Conservation (phyloP, 169 alveolate genomes). For the Cryptosporidium parvum region DNA sequence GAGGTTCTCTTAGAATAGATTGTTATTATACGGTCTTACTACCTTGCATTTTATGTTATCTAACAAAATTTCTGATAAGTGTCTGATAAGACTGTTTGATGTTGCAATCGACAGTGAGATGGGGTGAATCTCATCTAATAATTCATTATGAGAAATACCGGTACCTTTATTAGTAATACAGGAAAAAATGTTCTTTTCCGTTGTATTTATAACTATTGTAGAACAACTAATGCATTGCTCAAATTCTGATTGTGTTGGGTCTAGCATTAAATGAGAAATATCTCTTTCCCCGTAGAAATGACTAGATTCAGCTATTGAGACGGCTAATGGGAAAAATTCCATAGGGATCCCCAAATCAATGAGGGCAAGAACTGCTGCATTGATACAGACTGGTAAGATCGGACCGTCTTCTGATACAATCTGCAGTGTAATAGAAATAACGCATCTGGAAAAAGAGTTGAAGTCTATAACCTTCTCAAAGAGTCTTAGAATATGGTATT, state of each 20-base stretch:
- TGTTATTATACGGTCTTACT: slow-evolving; percentile 42
- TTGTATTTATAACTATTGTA: slow-evolving; percentile 32
- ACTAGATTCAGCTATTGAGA: slow-evolving; percentile 63
- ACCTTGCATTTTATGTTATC: slow-evolving; percentile 5
- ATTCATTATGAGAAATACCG: slow-evolving; percentile 37
- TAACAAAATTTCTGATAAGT: neutral
- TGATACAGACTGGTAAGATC: slow-evolving; percentile 39
- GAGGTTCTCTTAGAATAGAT: neutral
- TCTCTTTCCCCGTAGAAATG: slow-evolving; percentile 20
- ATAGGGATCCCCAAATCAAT: slow-evolving; percentile 65
- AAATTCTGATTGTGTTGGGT: slow-evolving; percentile 42
- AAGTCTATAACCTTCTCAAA: slow-evolving; percentile 65
- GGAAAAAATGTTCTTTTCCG: slow-evolving; percentile 8
- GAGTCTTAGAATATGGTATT: slow-evolving; percentile 7
- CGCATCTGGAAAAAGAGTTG: slow-evolving; percentile 25
- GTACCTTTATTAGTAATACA: slow-evolving; percentile 47
- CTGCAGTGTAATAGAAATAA: slow-evolving; percentile 60
- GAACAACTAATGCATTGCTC: slow-evolving; percentile 53
- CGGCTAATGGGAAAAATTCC: slow-evolving; percentile 39
- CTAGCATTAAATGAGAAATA: slow-evolving; percentile 19
- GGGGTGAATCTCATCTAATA: slow-evolving; percentile 23
- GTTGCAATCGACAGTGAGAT: slow-evolving; percentile 32
- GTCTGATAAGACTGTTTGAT: slow-evolving; percentile 6
- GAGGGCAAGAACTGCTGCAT: slow-evolving; percentile 67
- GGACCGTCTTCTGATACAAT: slow-evolving; percentile 70